A percentile compares a stretch with the other conserved stretches of the same genome.
Evolutionary conservation across 495 filamentous ascomycete genomes (phyloP).

Genomic region (Talaromyces thailandensis): DNA sequence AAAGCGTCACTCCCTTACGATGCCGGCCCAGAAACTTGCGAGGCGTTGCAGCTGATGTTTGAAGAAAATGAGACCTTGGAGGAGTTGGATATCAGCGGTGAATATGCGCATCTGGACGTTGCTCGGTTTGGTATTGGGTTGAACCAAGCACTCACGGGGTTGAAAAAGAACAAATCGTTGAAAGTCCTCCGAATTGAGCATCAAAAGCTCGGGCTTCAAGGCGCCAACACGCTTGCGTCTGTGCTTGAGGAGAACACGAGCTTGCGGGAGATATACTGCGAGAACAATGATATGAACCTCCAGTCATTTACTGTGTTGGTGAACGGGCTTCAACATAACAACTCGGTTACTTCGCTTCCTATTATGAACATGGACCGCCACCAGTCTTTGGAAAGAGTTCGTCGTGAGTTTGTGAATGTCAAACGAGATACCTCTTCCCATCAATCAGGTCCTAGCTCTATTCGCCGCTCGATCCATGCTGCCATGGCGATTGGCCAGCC

Average conservation of each 20-base stretch:
- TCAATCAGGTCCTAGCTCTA: slow-evolving; percentile 26
- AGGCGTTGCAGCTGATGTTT: slow-evolving; percentile 66
- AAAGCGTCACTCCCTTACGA: slow-evolving; percentile 79
- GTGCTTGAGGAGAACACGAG: slow-evolving; percentile 59
- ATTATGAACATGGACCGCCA: slow-evolving; percentile 54
- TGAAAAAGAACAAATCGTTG: slow-evolving; percentile 67
- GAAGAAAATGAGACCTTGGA: slow-evolving; percentile 67
- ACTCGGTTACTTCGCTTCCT: slow-evolving; percentile 55
- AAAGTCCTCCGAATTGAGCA: slow-evolving; percentile 69
- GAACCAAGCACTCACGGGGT: slow-evolving; percentile 63
- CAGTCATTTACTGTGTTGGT: slow-evolving; percentile 71
- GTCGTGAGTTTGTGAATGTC: slow-evolving; percentile 47
- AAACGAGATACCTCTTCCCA: slow-evolving; percentile 25
- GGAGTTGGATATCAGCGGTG: slow-evolving; percentile 80
- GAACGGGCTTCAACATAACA: slow-evolving; percentile 61
- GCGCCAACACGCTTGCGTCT: slow-evolving; percentile 69
- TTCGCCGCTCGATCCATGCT: slow-evolving; percentile 36
- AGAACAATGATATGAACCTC: slow-evolving; percentile 70
- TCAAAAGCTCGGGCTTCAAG: slow-evolving; percentile 54
- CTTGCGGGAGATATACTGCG: slow-evolving; percentile 63
- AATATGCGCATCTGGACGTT: slow-evolving; percentile 79
- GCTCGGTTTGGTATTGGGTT: slow-evolving; percentile 77
- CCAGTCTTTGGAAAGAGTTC: slow-evolving; percentile 54
- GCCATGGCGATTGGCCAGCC: slow-evolving; percentile 27
- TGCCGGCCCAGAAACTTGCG: slow-evolving; percentile 63